Conservation (phyloP, 345 rosid genomes). For the Citrus maxima region DNA sequence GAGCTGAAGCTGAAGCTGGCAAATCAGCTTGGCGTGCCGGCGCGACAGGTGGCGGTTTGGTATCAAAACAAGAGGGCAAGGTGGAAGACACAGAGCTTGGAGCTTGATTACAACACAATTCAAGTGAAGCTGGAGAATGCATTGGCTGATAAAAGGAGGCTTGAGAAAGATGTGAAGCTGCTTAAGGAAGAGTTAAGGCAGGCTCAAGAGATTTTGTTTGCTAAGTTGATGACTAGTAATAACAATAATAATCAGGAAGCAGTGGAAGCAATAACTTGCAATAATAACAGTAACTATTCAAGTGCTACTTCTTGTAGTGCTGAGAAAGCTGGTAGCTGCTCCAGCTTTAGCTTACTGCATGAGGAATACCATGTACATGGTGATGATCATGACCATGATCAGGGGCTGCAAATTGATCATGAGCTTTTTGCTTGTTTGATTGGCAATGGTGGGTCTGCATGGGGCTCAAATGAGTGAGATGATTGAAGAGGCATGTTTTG, state of each 20-base stretch:
- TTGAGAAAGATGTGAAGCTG: conserved; percentile 60
- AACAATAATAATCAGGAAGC: conserved; percentile 4
- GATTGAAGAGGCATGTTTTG: too few relatives aligned
- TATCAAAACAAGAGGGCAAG: conserved; percentile 93
- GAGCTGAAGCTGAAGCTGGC: conserved; percentile 73
- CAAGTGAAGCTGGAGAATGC: conserved; percentile 55
- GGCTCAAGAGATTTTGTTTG: conserved; percentile 41
- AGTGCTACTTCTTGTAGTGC: conserved; percentile 19
- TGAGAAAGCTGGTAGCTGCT: not conserved
- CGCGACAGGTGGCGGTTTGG: conserved; percentile 89
- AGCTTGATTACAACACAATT: conserved; percentile 51
- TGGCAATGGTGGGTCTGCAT: conserved; percentile 42
- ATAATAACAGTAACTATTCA: not conserved
- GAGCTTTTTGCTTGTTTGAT: conserved; percentile 71
- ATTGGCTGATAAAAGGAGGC: conserved; percentile 47
- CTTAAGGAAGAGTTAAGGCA: conserved; percentile 65
- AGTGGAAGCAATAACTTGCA: not conserved
- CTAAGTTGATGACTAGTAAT: conserved; percentile 1
- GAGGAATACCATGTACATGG: conserved; percentile 6
- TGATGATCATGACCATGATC: conserved; percentile 22
- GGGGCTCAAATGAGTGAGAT: conserved; percentile 14
- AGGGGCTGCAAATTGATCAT: conserved; percentile 50
- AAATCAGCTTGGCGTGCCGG: conserved; percentile 59
- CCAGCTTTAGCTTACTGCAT: conserved; percentile 22
- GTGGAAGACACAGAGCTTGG: conserved; percentile 80